phyloP scores from a whole-genome alignment of 352 stramenopile species.

The Phytophthora vignae region DNA sequence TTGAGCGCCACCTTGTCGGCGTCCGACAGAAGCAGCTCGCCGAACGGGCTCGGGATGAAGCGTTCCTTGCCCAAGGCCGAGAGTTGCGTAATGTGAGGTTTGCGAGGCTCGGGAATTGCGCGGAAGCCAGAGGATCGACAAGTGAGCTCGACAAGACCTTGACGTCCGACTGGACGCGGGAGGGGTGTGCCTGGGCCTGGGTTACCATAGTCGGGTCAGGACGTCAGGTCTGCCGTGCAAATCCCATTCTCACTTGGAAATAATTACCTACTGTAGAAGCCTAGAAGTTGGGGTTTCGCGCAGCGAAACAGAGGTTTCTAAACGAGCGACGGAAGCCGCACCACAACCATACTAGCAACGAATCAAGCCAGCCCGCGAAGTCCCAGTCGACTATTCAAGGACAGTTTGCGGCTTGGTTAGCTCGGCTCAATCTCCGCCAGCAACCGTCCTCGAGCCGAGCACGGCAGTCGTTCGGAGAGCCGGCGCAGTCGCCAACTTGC shows the following conservation, averaged over 20 bases:
- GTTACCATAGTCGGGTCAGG: conserved; percentile 3
- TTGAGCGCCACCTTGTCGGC: conserved; percentile 18
- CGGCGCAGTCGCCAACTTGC: too few relatives aligned
- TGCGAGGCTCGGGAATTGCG: not conserved
- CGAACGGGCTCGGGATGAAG: conserved; percentile 35
- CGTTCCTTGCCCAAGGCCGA: conserved; percentile 30
- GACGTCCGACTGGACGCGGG: not conserved
- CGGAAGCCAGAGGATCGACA: conserved; percentile 23
- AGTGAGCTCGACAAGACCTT: conserved; percentile 7
- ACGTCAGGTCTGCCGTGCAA: conserved; percentile 8
- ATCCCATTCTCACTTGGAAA: not conserved
- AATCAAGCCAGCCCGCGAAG: too few relatives aligned
- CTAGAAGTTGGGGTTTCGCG: too few relatives aligned
- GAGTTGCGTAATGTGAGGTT: not conserved
- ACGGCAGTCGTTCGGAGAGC: too few relatives aligned
- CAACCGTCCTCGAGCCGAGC: too few relatives aligned
- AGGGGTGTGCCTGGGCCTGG: not conserved
- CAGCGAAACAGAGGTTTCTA: too few relatives aligned
- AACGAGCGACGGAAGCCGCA: too few relatives aligned
- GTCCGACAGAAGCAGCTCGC: not conserved
- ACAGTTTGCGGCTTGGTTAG: too few relatives aligned
- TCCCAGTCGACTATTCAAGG: too few relatives aligned
- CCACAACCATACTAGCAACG: too few relatives aligned
- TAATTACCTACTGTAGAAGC: too few relatives aligned
- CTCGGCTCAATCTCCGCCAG: too few relatives aligned